These are phyloP conservation scores for Tardiomyces depauwii DNA, from an alignment of 1,139 yeast species.

Conservation along the genomic window DNA sequence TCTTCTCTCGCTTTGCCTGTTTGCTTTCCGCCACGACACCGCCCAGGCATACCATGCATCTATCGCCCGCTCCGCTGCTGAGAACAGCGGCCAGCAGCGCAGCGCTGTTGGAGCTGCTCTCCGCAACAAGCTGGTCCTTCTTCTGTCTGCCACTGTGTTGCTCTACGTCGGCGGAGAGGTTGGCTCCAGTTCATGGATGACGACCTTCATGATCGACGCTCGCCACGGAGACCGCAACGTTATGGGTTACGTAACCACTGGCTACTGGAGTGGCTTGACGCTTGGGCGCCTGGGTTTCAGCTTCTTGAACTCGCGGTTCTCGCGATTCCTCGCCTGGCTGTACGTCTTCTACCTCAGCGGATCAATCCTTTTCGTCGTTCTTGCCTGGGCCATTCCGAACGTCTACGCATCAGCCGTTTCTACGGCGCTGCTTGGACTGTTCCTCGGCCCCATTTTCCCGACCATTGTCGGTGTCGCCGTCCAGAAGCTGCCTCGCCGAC, in stretches of 20 bases:
- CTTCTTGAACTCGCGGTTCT: slow-evolving; percentile 10
- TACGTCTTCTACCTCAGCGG: slow-evolving; percentile 6
- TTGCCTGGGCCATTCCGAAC: slow-evolving; percentile 10
- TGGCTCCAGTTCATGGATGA: slow-evolving; percentile 54
- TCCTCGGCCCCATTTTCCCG: slow-evolving; percentile 68
- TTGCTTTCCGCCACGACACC: background rate
- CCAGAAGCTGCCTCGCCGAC: slow-evolving; percentile 43
- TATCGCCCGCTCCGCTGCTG: background rate
- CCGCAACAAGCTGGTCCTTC: background rate
- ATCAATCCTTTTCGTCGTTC: slow-evolving; percentile 7
- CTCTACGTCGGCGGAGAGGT: slow-evolving; percentile 58
- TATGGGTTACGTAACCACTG: slow-evolving; percentile 50
- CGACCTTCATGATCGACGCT: slow-evolving; percentile 43
- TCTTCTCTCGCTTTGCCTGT: background rate
- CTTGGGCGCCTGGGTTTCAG: slow-evolving; percentile 35
- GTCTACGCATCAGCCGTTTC: slow-evolving; percentile 9
- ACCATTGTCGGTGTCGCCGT: slow-evolving; percentile 53
- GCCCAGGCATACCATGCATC: background rate
- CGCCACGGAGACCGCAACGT: slow-evolving; percentile 33
- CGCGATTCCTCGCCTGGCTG: slow-evolving; percentile 6
- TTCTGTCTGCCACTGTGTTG: slow-evolving; percentile 29
- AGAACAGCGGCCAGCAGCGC: background rate
- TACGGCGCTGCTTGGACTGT: slow-evolving; percentile 45
- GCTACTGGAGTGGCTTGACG: slow-evolving; percentile 56
- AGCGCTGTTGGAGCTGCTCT: background rate